Base-by-base conservation (phyloP, 1,139 yeast species). In the Nakaseomyces nivariensis region DNA sequence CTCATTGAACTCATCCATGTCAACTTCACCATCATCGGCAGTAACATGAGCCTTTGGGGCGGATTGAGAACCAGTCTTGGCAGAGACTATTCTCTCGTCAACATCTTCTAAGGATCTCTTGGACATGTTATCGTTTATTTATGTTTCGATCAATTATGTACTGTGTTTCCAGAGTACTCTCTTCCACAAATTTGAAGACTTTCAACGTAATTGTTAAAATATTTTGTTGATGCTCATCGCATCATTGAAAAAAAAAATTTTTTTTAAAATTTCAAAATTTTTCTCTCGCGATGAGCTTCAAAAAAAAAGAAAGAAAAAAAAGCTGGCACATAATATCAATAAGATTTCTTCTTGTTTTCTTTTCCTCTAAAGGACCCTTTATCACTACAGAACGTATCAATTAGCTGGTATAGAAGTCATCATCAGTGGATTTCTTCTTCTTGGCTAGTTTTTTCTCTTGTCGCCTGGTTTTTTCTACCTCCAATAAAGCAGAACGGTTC, bases 1-100 rank as follows among this genome's bases (percentile, higher is more conserved):
- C 36, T 95, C 89, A 68, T 89, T 97, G 67, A 87, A 85, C 62
- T 85, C 96, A 36, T 96, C 97, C 82, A 86, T 81, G 29, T 83
- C 88, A 43, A 72, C 73, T 51, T 80, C 83, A 22, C 61, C 68
- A 5, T 62, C 66, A 13, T 60, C 66, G 13, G 60, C 62, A 5
- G 63, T 59, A n/a, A 50, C 55, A 13, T 62, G 53, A 5, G 44
- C 22, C 34, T 60, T 60, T 40, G 78, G 76, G 13, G 61, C 64
- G 31, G 68, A 59, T 17, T 60, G 58, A 6, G 56, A 58, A 3
- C 58, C 55, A 4, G 67, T 57, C 55, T 68, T 73, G 7, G 74
- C 67, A 5, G 75, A 62, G 56, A 62, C 74, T 52, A 53, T 62
- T 61, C 72, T 65, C 29, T 61, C 67, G 29, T 63, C 65, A 26